Evolutionary conservation across 2,329 filamentous ascomycete species (phyloP).

Genomic region (Penicillium paneum): DNA sequence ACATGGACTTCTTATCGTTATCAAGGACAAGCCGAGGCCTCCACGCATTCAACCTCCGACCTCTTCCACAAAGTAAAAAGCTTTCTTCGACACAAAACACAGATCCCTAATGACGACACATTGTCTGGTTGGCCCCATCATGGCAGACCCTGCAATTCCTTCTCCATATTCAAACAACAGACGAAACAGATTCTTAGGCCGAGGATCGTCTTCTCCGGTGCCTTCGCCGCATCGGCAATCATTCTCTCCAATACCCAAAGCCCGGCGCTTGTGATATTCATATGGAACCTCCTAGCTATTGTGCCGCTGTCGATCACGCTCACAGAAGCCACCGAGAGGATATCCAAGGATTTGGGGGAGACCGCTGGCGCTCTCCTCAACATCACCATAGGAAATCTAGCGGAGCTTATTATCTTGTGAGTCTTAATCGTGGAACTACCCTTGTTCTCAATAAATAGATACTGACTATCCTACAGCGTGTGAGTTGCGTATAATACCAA

Average conservation of each 20-base stretch:
- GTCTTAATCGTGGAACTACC: constrained; percentile 34
- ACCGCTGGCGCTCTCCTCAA: constrained; percentile 67
- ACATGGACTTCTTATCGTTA: neutral
- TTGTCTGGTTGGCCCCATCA: neutral
- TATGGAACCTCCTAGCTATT: constrained; percentile 67
- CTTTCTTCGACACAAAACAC: neutral
- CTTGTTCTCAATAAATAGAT: neutral
- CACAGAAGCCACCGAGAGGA: constrained; percentile 67
- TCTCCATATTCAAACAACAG: neutral
- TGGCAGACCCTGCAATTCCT: neutral
- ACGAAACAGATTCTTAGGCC: neutral
- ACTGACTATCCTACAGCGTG: neutral
- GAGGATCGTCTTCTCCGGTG: neutral
- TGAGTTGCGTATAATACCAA: neutral
- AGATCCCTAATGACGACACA: neutral
- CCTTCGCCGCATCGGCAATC: neutral
- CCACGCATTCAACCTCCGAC: neutral
- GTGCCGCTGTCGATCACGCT: constrained; percentile 68
- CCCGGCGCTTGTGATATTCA: constrained; percentile 44
- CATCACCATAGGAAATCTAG: constrained; percentile 72
- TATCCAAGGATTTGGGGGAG: constrained; percentile 66
- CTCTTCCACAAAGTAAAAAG: constrained; percentile 3
- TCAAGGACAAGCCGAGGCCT: constrained; percentile 1
- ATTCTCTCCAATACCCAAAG: neutral
- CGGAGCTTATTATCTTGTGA: constrained; percentile 68